phyloP scores from a whole-genome alignment of 2,329 filamentous ascomycete species.

The Aspergillus quadrilineatus region DNA sequence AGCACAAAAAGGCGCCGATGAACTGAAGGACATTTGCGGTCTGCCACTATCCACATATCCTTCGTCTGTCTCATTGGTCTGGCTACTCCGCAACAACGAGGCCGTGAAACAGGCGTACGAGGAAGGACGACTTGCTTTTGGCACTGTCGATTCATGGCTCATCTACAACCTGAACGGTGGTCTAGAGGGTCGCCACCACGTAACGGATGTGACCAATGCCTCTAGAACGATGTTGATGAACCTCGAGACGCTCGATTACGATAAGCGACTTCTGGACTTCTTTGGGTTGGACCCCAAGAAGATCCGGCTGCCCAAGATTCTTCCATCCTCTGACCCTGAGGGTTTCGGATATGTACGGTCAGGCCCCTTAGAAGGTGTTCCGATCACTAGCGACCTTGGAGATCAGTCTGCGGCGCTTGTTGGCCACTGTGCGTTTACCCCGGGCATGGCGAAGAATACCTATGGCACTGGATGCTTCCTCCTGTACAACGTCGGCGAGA shows the following conservation, averaged over 20 bases:
- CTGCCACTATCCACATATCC: slow-evolving; percentile 86
- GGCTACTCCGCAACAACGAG: slow-evolving; percentile 72
- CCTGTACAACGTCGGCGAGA: slow-evolving; percentile 81
- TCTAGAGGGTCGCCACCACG: slow-evolving; percentile 64
- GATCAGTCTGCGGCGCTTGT: slow-evolving; percentile 86
- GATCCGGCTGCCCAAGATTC: slow-evolving; percentile 75
- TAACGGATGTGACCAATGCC: slow-evolving; percentile 85
- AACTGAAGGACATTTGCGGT: slow-evolving; percentile 69
- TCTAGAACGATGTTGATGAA: slow-evolving; percentile 96
- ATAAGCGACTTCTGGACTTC: slow-evolving; percentile 72
- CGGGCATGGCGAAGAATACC: slow-evolving; percentile 84
- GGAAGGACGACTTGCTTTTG: slow-evolving; percentile 73
- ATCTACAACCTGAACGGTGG: slow-evolving; percentile 79
- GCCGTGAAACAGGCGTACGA: slow-evolving; percentile 73
- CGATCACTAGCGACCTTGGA: slow-evolving; percentile 79
- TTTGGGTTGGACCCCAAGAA: slow-evolving; percentile 74
- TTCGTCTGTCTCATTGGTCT: slow-evolving; percentile 78
- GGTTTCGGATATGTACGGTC: slow-evolving; percentile 67
- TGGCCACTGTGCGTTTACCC: slow-evolving; percentile 78
- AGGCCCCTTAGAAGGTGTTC: slow-evolving; percentile 67
- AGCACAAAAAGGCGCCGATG: slow-evolving; percentile 63
- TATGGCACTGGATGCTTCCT: slow-evolving; percentile 90
- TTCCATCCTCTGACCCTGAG: slow-evolving; percentile 72
- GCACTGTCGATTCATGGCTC: slow-evolving; percentile 86
- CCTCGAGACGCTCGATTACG: slow-evolving; percentile 75